Evolutionary conservation across 1,284 basidiomycete species (phyloP), one percentile per base, ranked within the genome.

Genomic region (Puccinia coronata): DNA sequence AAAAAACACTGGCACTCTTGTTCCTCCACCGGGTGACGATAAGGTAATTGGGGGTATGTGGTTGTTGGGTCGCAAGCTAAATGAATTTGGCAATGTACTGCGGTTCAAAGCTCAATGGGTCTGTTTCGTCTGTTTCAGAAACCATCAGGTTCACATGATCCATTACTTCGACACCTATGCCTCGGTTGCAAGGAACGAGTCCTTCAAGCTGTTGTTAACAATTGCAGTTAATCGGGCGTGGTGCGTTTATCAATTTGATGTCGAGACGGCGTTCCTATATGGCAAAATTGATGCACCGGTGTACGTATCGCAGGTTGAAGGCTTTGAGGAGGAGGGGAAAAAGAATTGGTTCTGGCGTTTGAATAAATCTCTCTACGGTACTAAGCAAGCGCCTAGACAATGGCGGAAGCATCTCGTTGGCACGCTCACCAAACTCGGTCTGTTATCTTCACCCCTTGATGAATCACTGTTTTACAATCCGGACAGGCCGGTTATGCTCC

Each of bases 341-440:
- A 34, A n/a, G 23, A 4, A 36, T 47, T 71, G 69, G 69, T 41
- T 71, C 12, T 76, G 74, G 47, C 4, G 16, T 1, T 28, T 76
- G 4, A 43, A 76, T 8, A 76, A 65, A 47, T 76, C 74, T n/a
- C 57, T 76, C 12, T 65, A 76, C 43, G 39, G 59, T 25, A 47
- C 34, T 2, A n/a, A n/a, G n/a, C n/a, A n/a, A n/a, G n/a, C n/a
- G n/a, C n/a, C n/a, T n/a, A n/a, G n/a, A n/a, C n/a, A 65, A 65
- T 34, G 6, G 49, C 23, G 61, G n/a, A 77, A 59, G 1, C n/a
- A n/a, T n/a, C n/a, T n/a, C n/a, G n/a, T n/a, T n/a, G n/a, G n/a
- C n/a, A n/a, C n/a, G n/a, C 39, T 36, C 5, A 77, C 20, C 20
- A 8, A 8, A 9, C 4, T 71, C 23, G 70, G 70, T 2, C n/a